These are phyloP conservation scores for Debaryomycetaceae sp. DNA, from an alignment of 1,139 yeast genomes.

Conservation along the genomic window DNA sequence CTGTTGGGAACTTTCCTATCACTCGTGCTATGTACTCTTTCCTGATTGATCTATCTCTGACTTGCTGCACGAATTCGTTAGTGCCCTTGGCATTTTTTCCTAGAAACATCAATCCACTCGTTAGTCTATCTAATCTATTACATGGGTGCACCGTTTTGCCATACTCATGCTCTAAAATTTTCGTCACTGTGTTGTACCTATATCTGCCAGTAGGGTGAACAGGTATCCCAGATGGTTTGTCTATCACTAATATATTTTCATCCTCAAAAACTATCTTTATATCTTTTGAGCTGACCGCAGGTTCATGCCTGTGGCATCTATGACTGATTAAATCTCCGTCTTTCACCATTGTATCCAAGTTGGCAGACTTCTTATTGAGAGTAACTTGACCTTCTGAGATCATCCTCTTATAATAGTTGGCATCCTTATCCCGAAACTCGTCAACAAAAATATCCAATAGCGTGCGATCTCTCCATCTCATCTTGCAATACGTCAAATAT, in stretches of 20 bases:
- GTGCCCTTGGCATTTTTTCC: slow-evolving; percentile 85
- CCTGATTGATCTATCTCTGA: slow-evolving; percentile 69
- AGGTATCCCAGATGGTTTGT: slow-evolving; percentile 94
- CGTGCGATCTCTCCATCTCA: slow-evolving; percentile 83
- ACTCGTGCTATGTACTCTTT: slow-evolving; percentile 90
- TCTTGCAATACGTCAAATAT: slow-evolving; percentile 85
- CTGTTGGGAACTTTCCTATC: slow-evolving; percentile 72
- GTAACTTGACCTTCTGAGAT: slow-evolving; percentile 72
- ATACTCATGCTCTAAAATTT: slow-evolving; percentile 66
- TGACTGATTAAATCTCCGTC: slow-evolving; percentile 88
- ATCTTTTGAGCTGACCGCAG: slow-evolving; percentile 72
- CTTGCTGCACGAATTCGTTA: slow-evolving; percentile 67
- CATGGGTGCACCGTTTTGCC: slow-evolving; percentile 78
- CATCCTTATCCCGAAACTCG: slow-evolving; percentile 82
- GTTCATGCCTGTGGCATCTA: slow-evolving; percentile 85
- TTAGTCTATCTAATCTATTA: slow-evolving; percentile 83
- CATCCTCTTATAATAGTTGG: slow-evolving; percentile 63
- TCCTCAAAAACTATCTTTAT: slow-evolving; percentile 77
- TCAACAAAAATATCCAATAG: slow-evolving; percentile 73
- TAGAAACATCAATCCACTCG: slow-evolving; percentile 92
- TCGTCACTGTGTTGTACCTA: slow-evolving; percentile 83
- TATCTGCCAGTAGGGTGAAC: slow-evolving; percentile 96
- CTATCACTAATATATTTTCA: slow-evolving; percentile 77
- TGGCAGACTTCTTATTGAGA: slow-evolving; percentile 64
- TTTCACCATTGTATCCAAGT: slow-evolving; percentile 59